Evolutionary conservation across 768 basidiomycete species (phyloP).

Genomic region (Lactarius quietus): DNA sequence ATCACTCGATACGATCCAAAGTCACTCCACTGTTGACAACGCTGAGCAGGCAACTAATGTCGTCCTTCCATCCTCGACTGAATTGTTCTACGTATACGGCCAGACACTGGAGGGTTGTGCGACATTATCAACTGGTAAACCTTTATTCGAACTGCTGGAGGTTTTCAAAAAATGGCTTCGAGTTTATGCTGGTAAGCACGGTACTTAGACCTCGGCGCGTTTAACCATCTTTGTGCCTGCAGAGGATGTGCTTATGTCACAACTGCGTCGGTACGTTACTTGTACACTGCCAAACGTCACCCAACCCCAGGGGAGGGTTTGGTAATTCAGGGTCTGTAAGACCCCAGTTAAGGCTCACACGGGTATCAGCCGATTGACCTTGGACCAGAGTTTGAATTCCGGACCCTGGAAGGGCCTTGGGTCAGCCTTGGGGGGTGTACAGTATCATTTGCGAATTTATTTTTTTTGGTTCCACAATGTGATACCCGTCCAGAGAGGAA

Average conservation of each 20-base stretch:
- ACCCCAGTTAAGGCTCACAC: no score
- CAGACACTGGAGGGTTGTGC: conserved; percentile 94
- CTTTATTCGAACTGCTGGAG: conserved; percentile 74
- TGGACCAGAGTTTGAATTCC: no score
- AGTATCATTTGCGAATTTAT: no score
- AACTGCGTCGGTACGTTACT: conserved; percentile 67
- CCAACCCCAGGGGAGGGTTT: no score
- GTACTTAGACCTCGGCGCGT: background rate
- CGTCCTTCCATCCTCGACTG: conserved; percentile 90
- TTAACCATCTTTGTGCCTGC: conserved; percentile 23
- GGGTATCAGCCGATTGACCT: no score
- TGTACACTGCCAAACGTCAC: no score
- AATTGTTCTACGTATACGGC: conserved; percentile 95
- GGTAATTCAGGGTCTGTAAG: no score
- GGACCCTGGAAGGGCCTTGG: no score
- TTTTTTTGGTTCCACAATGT: no score
- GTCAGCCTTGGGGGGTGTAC: no score
- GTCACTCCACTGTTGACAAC: conserved; percentile 40
- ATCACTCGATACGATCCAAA: conserved; percentile 55
- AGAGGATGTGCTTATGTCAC: conserved; percentile 85
- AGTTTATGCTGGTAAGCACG: conserved; percentile 77
- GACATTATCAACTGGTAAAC: conserved; percentile 79
- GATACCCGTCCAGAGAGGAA: no score
- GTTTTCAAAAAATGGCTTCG: conserved; percentile 93
- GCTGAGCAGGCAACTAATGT: conserved; percentile 49